These are phyloP conservation scores for Theobroma grandiflorum DNA, from an alignment of 441 rosid genomes.

Conservation along the genomic window DNA sequence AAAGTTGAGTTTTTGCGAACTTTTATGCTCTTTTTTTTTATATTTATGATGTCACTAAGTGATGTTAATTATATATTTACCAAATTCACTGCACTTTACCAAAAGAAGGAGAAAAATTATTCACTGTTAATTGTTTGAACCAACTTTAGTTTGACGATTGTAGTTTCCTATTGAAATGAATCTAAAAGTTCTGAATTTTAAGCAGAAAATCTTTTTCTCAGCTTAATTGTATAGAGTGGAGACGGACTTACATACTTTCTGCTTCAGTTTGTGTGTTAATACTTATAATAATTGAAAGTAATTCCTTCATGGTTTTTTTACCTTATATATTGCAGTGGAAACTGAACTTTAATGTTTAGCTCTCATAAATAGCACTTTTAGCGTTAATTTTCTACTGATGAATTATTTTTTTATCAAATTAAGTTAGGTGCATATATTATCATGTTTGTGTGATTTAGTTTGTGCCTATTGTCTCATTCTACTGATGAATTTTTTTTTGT, in stretches of 20 bases:
- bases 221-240: background rate
- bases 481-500: no score
- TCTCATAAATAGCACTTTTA: no score
- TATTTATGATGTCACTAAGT: background rate
- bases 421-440: no score
- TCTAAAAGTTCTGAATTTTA: background rate
- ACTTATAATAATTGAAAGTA: background rate
- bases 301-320: background rate
- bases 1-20: background rate
- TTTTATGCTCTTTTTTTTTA: background rate
- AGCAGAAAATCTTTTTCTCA: background rate
- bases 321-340: slow-evolving; percentile 10
- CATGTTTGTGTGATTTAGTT: no score
- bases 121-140: background rate
- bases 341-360: no score
- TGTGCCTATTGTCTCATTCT: no score
- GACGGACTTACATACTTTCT: background rate
- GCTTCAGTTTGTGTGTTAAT: background rate
- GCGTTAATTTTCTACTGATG: no score
- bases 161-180: slow-evolving; percentile 1
- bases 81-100: background rate
- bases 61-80: background rate
- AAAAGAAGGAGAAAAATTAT: background rate
- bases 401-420: no score
- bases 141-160: background rate